phyloP scores from a whole-genome alignment of 2,329 filamentous ascomycete species.

The Purpureocillium takamizusanense region DNA sequence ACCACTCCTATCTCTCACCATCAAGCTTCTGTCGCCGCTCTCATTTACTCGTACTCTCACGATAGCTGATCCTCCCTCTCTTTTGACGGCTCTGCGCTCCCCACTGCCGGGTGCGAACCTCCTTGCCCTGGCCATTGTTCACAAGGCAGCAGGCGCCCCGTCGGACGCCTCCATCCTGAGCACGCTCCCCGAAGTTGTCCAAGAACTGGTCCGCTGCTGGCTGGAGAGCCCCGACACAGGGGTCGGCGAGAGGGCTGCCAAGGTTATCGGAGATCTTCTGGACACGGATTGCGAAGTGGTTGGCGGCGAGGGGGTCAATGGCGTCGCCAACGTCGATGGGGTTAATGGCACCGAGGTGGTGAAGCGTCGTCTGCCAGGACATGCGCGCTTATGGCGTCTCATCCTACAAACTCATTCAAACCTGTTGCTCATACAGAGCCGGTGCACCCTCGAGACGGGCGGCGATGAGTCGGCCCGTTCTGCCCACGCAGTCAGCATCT shows the following conservation, averaged over 20 bases:
- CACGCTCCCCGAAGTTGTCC: constrained; percentile 37
- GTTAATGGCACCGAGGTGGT: constrained; percentile 26
- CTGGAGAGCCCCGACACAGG: constrained; percentile 42
- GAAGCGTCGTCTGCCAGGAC: constrained; percentile 32
- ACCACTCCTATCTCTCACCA: constrained; percentile 40
- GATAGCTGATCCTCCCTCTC: constrained; percentile 39
- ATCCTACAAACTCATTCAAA: constrained; percentile 36
- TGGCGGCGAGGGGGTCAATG: constrained; percentile 16
- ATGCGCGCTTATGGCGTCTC: constrained; percentile 44
- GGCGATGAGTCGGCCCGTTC: constrained; percentile 11
- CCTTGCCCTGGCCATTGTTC: constrained; percentile 45
- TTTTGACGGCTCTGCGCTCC: constrained; percentile 44
- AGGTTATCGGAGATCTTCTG: constrained; percentile 43
- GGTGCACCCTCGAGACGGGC: constrained; percentile 20
- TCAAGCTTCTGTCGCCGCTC: constrained; percentile 46
- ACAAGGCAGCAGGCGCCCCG: constrained; percentile 42
- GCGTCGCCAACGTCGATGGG: constrained; percentile 4
- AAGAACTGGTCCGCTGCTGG: constrained; percentile 42
- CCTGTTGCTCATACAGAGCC: constrained; percentile 33
- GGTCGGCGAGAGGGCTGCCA: constrained; percentile 44
- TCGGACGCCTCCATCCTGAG: constrained; percentile 41
- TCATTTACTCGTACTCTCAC: constrained; percentile 41
- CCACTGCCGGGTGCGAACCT: constrained; percentile 47
- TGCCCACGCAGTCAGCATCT: constrained; percentile 34
- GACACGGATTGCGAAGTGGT: constrained; percentile 42